A percentile compares a stretch with the other conserved stretches of the same genome.
These are phyloP conservation scores for California macrophylla DNA, from an alignment of 441 rosid genomes.

Conservation along the genomic window DNA sequence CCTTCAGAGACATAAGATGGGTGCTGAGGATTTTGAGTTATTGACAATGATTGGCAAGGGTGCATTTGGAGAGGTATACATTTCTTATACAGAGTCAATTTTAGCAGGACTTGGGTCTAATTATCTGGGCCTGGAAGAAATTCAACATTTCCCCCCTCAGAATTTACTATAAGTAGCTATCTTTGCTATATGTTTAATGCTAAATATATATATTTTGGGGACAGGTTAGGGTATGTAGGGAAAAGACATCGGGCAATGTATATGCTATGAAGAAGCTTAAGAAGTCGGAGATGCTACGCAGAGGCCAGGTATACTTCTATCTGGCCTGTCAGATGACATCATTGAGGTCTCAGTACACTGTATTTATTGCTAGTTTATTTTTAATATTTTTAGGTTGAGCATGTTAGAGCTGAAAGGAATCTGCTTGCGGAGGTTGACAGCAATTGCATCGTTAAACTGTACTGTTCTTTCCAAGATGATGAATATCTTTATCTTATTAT, in stretches of 20 bases:
- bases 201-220: not conserved
- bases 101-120: too few species aligned
- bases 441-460: slow-evolving; percentile 23
- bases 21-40: slow-evolving; percentile 31
- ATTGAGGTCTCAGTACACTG: slow-evolving; percentile 9
- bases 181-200: too few species aligned
- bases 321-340: not conserved
- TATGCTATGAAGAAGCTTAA: slow-evolving; percentile 24
- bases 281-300: slow-evolving; percentile 24
- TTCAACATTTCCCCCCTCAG: too few species aligned
- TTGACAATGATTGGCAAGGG: slow-evolving; percentile 23
- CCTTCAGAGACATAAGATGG: slow-evolving; percentile 35
- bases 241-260: slow-evolving; percentile 15
- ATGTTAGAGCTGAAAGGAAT: slow-evolving; percentile 26
- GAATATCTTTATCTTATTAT: slow-evolving; percentile 21
- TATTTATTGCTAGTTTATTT: slow-evolving; percentile 16
- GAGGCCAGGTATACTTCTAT: slow-evolving; percentile 20
- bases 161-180: too few species aligned
- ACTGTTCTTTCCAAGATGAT: slow-evolving; percentile 22
- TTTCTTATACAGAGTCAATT: too few species aligned
- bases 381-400: slow-evolving; percentile 16
- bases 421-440: slow-evolving; percentile 25
- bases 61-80: not conserved
- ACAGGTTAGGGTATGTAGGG: slow-evolving; percentile 23
- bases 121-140: too few species aligned